Conservation (phyloP, 129 eudicot species). For the Dittrichia graveolens region DNA sequence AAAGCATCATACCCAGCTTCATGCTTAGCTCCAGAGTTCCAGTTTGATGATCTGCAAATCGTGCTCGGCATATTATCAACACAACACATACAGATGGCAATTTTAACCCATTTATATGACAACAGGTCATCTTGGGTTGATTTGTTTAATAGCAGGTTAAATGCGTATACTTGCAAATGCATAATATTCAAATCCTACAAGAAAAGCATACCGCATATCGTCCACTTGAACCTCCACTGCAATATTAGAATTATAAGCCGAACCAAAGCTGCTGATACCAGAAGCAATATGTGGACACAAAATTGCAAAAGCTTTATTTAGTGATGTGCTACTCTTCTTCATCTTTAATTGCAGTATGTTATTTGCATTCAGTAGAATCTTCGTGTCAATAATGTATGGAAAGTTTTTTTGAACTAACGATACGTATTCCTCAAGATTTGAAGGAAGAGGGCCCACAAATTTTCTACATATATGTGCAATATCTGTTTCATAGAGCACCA, state of each 20-base stretch:
- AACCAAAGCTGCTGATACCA: conserved; percentile 37
- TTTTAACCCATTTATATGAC: too few relatives aligned
- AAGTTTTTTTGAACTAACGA: conserved; percentile 55
- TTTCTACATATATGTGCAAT: conserved; percentile 82
- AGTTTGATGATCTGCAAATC: conserved; percentile 65
- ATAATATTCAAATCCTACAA: too few relatives aligned
- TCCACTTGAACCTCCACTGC: conserved; percentile 95
- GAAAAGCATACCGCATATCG: conserved; percentile 71
- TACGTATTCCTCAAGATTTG: conserved; percentile 62
- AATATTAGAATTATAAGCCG: conserved; percentile 41
- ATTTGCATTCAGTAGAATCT: conserved; percentile 63
- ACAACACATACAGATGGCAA: neutral
- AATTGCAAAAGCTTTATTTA: conserved; percentile 76
- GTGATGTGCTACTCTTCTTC: conserved; percentile 69
- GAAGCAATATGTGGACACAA: conserved; percentile 75
- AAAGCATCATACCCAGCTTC: conserved; percentile 99
- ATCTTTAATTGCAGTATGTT: conserved; percentile 42
- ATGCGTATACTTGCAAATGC: too few relatives aligned
- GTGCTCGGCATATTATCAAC: neutral
- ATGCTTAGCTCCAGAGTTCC: conserved; percentile 98
- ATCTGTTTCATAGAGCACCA: conserved; percentile 53
- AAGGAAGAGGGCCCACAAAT: conserved; percentile 88
- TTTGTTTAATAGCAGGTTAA: too few relatives aligned
- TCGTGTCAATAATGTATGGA: conserved; percentile 82
- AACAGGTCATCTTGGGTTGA: too few relatives aligned